These are phyloP conservation scores for Lactarius sp. DNA, from an alignment of 768 basidiomycete genomes.

Conservation along the genomic window DNA sequence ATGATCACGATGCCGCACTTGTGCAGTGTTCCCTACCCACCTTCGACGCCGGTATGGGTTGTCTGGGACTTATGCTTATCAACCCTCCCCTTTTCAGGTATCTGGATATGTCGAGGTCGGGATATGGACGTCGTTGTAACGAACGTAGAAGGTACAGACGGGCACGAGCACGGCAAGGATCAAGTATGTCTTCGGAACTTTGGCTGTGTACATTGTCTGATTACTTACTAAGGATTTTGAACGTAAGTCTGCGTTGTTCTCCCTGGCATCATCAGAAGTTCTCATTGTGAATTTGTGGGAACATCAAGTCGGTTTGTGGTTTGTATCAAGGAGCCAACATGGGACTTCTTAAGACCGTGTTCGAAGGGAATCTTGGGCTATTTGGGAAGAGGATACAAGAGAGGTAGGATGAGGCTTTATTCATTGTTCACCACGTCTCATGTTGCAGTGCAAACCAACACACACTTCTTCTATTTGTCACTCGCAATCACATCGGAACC, in stretches of 20 bases:
- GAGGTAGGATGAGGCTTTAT: conserved; percentile 34
- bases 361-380: conserved; percentile 93
- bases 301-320: conserved; percentile 97
- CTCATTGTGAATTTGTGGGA: conserved; percentile 98
- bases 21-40: not conserved
- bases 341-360: conserved; percentile 97
- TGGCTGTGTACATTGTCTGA: conserved; percentile 32
- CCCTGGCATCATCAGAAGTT: conserved; percentile 92
- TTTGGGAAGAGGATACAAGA: conserved; percentile 76
- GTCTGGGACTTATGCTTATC: not conserved
- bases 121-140: conserved; percentile 74
- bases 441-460: conserved; percentile 54
- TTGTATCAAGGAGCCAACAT: conserved; percentile 99
- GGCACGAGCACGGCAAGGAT: too few species aligned
- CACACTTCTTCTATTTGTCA: conserved; percentile 96
- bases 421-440: not conserved
- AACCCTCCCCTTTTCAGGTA: conserved; percentile 51
- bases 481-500: conserved; percentile 91
- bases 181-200: too few species aligned
- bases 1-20: too few species aligned
- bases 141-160: too few species aligned
- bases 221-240: conserved; percentile 38
- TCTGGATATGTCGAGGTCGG: conserved; percentile 96
- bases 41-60: not conserved
- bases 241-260: conserved; percentile 96